Conservation (phyloP, 305 asterid genomes). For the Fraxinus latifolia region DNA sequence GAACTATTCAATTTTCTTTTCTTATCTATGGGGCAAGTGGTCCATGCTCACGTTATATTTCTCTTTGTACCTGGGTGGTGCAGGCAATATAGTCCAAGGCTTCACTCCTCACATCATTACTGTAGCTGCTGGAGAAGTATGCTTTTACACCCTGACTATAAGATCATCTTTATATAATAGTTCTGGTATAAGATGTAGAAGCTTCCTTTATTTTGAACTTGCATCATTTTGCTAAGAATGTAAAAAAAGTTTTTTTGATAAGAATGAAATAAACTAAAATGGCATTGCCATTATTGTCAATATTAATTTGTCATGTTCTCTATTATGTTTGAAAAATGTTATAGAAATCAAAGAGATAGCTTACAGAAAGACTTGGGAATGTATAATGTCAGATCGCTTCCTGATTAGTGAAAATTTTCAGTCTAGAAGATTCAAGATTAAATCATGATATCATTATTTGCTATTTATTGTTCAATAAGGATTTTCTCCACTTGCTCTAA, state of each 20-base stretch:
- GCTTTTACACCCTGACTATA: not conserved
- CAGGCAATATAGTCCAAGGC: conserved; percentile 21
- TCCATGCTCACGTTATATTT: not conserved
- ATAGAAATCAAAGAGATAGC: not conserved
- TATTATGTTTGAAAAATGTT: not conserved
- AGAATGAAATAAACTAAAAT: not conserved
- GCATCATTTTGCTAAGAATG: not conserved
- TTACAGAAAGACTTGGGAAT: not conserved
- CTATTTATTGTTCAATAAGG: not conserved
- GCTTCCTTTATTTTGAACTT: not conserved
- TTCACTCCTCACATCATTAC: conserved; percentile 29
- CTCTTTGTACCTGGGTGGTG: conserved; percentile 1
- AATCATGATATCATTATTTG: not conserved
- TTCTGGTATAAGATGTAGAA: not conserved
- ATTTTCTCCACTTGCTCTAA: not conserved
- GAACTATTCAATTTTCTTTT: not conserved
- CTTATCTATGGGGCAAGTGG: not conserved
- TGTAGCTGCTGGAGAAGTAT: conserved; percentile 26
- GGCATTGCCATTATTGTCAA: not conserved
- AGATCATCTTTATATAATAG: not conserved
- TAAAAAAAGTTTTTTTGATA: too few species aligned
- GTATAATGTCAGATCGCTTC: not conserved
- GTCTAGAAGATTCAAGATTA: not conserved
- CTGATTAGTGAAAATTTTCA: not conserved
- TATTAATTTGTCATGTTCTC: not conserved